phyloP scores from a whole-genome alignment of 2,329 filamentous ascomycete species.

The Fusarium multiceps region DNA sequence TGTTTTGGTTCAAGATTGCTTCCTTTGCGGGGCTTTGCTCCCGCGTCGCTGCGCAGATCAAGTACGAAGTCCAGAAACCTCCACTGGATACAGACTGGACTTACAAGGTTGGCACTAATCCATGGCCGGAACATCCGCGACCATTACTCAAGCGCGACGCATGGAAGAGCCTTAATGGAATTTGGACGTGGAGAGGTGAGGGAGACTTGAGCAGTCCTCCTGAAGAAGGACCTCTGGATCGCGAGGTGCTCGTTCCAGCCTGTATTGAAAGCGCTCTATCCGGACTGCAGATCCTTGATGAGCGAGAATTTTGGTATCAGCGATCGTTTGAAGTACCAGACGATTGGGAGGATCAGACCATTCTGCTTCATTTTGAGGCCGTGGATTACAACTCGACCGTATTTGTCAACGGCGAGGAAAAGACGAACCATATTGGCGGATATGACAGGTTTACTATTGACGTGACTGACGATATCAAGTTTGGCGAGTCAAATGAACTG shows the following conservation, averaged over 20 bases:
- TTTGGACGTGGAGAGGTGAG: conserved; percentile 64
- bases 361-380: conserved; percentile 32
- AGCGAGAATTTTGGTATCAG: conserved; percentile 63
- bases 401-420: conserved; percentile 20
- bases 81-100: conserved; percentile 65
- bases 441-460: conserved; percentile 31
- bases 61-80: conserved; percentile 54
- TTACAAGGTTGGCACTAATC: conserved; percentile 60
- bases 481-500: conserved; percentile 27
- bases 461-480: conserved; percentile 11
- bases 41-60: conserved; percentile 23
- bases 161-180: conserved; percentile 68
- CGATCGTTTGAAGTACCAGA: conserved; percentile 16
- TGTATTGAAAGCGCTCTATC: conserved; percentile 61
- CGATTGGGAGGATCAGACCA: not conserved
- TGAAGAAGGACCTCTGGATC: conserved; percentile 6
- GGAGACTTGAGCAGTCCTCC: conserved; percentile 20
- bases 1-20: conserved; percentile 9
- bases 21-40: conserved; percentile 1
- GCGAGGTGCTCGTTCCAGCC: conserved; percentile 57
- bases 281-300: conserved; percentile 57
- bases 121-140: conserved; percentile 69
- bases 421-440: conserved; percentile 27
- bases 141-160: conserved; percentile 64
- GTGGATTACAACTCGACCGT: conserved; percentile 36